Evolutionary conservation across 306 rosid genomes (phyloP), one percentile per base, ranked within the genome.

Genomic region (Cyclanthera cordifolia): DNA sequence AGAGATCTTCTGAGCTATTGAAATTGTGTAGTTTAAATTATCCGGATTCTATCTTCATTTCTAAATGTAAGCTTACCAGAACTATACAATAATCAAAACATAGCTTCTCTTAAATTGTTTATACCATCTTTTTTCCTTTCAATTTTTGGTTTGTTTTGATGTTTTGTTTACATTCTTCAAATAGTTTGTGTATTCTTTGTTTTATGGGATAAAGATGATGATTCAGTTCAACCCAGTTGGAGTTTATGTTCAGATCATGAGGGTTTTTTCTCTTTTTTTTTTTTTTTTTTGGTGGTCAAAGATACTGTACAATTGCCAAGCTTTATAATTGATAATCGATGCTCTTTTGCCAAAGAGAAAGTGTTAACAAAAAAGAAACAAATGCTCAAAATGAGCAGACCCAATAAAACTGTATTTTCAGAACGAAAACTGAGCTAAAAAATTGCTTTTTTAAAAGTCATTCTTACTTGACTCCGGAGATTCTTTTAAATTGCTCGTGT

Each of bases 61-160:
- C 89, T 0, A 79, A 85, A 39, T 85, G 86, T 73, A 85, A 79
- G 81, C 89, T 85, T 55, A 85, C 86, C 5, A 78, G 78, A 37
- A 82, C 89, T 20, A 79, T 85, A 73, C 89, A 76, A 75, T 85
- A 79, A n/a, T n/a, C n/a, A 80, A 78, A 64, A n/a, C 37, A 25
- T 54, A 15, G 52, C 28, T 49, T 72, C 4, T 58, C 12, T 1
- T 27, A 69, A 53, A 53, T 21, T 51, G 65, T 54, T 54, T 61
- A 70, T 67, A 48, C 25, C 25, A 25, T 15, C 55, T 9, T 8
- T n/a, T 6, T 28, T 50, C 2, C 8, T 32, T 57, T 15, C 15
- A 6, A 56, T 13, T 55, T 55, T 25, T 56, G 39, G 58, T 13
- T 24, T 25, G 12, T 58, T 25, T 0, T 65, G 39, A 41, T 32